Percentiles rank a stretch among this genome's conserved stretches.
Evolutionary conservation across 495 filamentous ascomycete species (phyloP).

Genomic region (Penicillium cinerascens): DNA sequence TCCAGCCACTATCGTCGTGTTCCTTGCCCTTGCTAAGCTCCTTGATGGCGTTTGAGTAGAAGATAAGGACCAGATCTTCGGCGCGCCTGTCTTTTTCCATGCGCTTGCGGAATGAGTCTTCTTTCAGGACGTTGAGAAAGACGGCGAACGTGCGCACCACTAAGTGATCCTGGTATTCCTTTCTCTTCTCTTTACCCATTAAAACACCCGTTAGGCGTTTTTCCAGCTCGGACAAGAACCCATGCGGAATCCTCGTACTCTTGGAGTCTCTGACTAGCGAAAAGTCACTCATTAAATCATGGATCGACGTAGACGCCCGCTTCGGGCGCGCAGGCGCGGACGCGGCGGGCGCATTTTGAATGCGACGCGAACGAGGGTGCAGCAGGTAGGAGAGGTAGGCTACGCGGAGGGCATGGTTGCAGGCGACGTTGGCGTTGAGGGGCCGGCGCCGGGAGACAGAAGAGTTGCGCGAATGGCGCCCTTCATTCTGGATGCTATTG

Average conservation of each 20-base stretch:
- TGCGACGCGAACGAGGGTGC: conserved; percentile 80
- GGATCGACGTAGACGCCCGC: conserved; percentile 67
- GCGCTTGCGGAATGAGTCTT: conserved; percentile 64
- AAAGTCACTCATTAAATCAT: conserved; percentile 72
- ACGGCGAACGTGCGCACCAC: conserved; percentile 79
- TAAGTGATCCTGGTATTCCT: conserved; percentile 71
- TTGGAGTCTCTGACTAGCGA: conserved; percentile 69
- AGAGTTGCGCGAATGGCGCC: conserved; percentile 47
- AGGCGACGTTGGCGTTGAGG: conserved; percentile 69
- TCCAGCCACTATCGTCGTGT: conserved; percentile 86
- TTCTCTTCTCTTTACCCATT: conserved; percentile 66
- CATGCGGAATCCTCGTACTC: conserved; percentile 76
- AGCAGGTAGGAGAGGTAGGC: conserved; percentile 93
- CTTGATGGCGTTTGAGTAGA: conserved; percentile 87
- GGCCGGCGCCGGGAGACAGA: conserved; percentile 49
- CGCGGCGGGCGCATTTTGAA: conserved; percentile 70
- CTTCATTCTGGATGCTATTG: conserved; percentile 55
- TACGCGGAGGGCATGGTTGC: conserved; percentile 82
- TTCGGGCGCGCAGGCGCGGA: conserved; percentile 55
- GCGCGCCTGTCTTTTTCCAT: conserved; percentile 93
- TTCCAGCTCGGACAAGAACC: conserved; percentile 66
- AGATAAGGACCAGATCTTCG: conserved; percentile 84
- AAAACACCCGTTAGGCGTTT: conserved; percentile 64
- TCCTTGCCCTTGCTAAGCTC: conserved; percentile 77
- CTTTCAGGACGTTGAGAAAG: conserved; percentile 73